Conservation (phyloP, 352 stramenopile genomes). For the Globisporangium cylindrosporum region DNA sequence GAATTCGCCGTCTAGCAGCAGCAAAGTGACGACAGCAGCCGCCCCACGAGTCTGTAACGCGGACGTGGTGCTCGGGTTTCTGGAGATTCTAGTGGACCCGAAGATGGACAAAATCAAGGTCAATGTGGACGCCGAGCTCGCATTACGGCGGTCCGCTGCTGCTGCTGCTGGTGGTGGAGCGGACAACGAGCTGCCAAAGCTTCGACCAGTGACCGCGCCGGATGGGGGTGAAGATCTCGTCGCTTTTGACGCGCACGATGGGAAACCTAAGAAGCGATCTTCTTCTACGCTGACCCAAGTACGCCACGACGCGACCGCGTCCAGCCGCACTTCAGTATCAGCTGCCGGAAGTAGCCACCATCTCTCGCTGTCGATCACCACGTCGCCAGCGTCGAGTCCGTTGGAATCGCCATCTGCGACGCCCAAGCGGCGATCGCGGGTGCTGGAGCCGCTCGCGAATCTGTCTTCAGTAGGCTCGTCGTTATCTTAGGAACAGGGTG, state of each 20-base stretch:
- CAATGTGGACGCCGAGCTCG: conserved; percentile 59
- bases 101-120: conserved; percentile 56
- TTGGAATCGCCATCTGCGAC: conserved; percentile 36
- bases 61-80: conserved; percentile 49
- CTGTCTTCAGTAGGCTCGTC: background rate
- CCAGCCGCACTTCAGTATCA: background rate
- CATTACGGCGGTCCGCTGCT: conserved; percentile 23
- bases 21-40: conserved; percentile 4
- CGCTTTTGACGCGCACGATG: conserved; percentile 3
- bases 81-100: conserved; percentile 49
- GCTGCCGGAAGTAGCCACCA: background rate
- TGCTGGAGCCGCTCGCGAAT: conserved; percentile 40
- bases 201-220: conserved; percentile 37
- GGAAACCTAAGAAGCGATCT: conserved; percentile 18
- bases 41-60: conserved; percentile 50
- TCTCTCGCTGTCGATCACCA: conserved; percentile 7
- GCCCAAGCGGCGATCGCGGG: conserved; percentile 52
- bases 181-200: conserved; percentile 40
- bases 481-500: background rate
- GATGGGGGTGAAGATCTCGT: conserved; percentile 17
- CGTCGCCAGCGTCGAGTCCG: conserved; percentile 20
- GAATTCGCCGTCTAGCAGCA: conserved; percentile 18
- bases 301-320: conserved; percentile 23
- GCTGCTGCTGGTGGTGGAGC: conserved; percentile 11
- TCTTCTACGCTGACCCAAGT: conserved; percentile 33